These are phyloP conservation scores for Nitzschia sp. DNA, from an alignment of 108 stramenopile species.

Conservation along the genomic window DNA sequence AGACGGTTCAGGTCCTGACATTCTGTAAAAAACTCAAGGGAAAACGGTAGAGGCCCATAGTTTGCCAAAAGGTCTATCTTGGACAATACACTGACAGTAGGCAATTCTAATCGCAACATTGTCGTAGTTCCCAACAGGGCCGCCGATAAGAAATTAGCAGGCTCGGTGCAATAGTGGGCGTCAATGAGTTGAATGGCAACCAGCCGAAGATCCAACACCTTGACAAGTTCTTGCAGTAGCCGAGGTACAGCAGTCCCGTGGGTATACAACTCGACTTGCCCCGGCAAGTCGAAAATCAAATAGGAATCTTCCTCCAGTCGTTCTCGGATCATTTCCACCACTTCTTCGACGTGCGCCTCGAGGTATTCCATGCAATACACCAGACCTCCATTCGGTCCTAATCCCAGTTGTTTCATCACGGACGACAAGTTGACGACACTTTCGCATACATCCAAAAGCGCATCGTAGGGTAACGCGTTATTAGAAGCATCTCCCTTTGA, in stretches of 20 bases:
- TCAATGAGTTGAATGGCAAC: conserved; percentile 95
- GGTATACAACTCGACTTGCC: conserved; percentile 97
- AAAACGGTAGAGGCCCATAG: conserved; percentile 63
- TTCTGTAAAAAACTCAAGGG: conserved; percentile 81
- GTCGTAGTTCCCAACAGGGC: conserved; percentile 88
- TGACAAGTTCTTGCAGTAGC: conserved; percentile 63
- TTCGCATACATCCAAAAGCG: conserved; percentile 77
- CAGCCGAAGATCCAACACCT: conserved; percentile 85
- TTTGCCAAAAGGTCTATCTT: conserved; percentile 88
- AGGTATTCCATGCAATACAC: conserved; percentile 98
- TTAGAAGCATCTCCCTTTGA: conserved; percentile 19
- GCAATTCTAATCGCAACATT: conserved; percentile 96
- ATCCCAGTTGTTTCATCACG: conserved; percentile 88
- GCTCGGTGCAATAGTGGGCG: conserved; percentile 91
- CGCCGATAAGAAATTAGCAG: conserved; percentile 92
- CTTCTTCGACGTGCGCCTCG: conserved; percentile 66
- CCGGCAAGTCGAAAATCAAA: conserved; percentile 95
- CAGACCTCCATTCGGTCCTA: conserved; percentile 97
- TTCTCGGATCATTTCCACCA: conserved; percentile 51
- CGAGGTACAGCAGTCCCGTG: conserved; percentile 77
- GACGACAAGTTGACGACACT: conserved; percentile 80
- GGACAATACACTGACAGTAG: conserved; percentile 93
- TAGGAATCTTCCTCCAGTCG: conserved; percentile 48
- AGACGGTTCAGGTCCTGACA: conserved; percentile 78
- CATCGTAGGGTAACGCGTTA: conserved; percentile 67